Percentiles rank a stretch among this genome's conserved stretches.
phyloP scores from a whole-genome alignment of 2,329 filamentous ascomycete genomes.

The Epichloe glyceriae region DNA sequence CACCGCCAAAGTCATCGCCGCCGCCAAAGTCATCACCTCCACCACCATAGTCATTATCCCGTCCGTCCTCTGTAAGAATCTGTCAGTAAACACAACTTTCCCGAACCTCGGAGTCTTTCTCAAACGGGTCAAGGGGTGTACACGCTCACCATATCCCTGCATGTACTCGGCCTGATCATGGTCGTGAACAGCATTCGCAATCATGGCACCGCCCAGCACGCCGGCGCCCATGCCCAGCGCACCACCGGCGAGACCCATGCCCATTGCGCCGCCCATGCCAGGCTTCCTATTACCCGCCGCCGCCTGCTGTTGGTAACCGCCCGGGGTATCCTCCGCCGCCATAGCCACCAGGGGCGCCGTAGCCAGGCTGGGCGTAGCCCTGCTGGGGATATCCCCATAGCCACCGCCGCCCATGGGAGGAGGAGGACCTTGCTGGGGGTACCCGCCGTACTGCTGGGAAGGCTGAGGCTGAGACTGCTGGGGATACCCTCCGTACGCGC shows the following conservation, averaged over 20 bases:
- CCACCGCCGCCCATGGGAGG: neutral
- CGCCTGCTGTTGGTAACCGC: constrained; percentile 19
- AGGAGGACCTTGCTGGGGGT: constrained; percentile 6
- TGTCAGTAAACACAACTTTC: neutral
- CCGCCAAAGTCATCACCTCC: constrained; percentile 11
- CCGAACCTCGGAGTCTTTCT: no score
- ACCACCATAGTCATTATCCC: constrained; percentile 10
- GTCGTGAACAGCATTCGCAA: constrained; percentile 55
- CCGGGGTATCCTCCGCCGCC: constrained; percentile 9
- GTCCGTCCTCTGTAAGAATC: constrained; percentile 15
- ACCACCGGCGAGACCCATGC: constrained; percentile 57
- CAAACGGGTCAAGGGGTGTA: neutral
- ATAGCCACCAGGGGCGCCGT: constrained; percentile 21
- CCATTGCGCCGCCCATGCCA: constrained; percentile 21
- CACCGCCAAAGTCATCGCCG: constrained; percentile 3
- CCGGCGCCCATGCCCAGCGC: constrained; percentile 73
- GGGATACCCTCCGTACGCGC: constrained; percentile 1
- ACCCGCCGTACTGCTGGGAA: constrained; percentile 3
- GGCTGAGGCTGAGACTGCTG: neutral
- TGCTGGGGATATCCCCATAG: constrained; percentile 8
- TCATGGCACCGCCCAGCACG: constrained; percentile 61
- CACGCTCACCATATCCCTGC: constrained; percentile 27
- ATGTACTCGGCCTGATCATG: constrained; percentile 43
- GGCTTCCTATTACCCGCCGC: constrained; percentile 30
- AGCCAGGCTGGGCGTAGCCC: constrained; percentile 14